Evolutionary conservation across 257 asterid genomes (phyloP).

Genomic region (Knoxia roxburghii): DNA sequence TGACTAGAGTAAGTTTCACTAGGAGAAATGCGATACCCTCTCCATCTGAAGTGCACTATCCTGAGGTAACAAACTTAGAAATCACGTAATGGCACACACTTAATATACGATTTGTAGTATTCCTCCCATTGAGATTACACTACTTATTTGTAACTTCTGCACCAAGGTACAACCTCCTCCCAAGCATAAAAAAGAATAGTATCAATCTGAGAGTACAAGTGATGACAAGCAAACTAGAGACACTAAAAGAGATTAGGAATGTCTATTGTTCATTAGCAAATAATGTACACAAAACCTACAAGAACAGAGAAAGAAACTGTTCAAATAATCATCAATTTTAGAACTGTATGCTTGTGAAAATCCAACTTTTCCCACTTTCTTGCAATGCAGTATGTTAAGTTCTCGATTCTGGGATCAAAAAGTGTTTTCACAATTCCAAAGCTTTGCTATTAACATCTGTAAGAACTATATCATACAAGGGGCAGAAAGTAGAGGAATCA

Average conservation of each 20-base stretch:
- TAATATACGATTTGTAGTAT: too few species aligned
- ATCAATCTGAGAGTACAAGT: too few species aligned
- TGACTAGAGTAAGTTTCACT: too few species aligned
- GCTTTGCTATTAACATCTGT: slow-evolving; percentile 34
- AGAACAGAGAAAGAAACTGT: not conserved
- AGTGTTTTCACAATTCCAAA: slow-evolving; percentile 18
- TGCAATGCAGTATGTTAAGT: slow-evolving; percentile 18
- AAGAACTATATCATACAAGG: slow-evolving; percentile 22
- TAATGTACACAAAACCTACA: not conserved
- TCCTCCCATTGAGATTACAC: too few species aligned
- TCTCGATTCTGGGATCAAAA: slow-evolving; percentile 14
- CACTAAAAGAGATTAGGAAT: not conserved
- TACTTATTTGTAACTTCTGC: too few species aligned
- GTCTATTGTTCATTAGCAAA: not conserved
- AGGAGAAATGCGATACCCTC: too few species aligned
- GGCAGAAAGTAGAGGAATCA: slow-evolving; percentile 11
- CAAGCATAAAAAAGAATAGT: too few species aligned
- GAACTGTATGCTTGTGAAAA: slow-evolving; percentile 10
- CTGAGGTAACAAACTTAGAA: too few species aligned
- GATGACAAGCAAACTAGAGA: not conserved
- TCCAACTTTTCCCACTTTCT: slow-evolving; percentile 2
- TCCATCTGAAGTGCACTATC: too few species aligned
- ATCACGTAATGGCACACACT: too few species aligned
- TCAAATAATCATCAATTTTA: not conserved
- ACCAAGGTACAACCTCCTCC: too few species aligned